phyloP scores from a whole-genome alignment of 1,139 yeast genomes.

The Hansenula lynferdii region DNA sequence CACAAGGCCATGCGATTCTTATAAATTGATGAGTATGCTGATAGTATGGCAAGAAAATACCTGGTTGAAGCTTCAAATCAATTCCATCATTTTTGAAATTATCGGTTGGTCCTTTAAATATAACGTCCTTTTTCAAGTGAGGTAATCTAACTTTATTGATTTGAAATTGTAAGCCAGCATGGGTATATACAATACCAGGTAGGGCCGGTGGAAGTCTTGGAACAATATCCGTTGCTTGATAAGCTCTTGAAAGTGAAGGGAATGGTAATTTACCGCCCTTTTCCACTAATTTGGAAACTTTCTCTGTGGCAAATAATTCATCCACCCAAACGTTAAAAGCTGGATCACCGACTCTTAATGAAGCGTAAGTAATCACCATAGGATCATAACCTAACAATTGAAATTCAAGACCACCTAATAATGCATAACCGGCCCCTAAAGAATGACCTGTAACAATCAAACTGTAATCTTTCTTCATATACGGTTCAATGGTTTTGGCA shows the following conservation, averaged over 20 bases:
- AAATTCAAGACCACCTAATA: slow-evolving; percentile 58
- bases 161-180: slow-evolving; percentile 46
- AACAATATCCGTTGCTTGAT: slow-evolving; percentile 51
- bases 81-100: slow-evolving; percentile 9
- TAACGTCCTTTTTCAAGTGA: slow-evolving; percentile 36
- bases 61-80: slow-evolving; percentile 2
- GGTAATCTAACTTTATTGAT: slow-evolving; percentile 42
- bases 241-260: slow-evolving; percentile 42
- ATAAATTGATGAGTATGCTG: neutral
- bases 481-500: slow-evolving; percentile 24
- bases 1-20: too few relatives aligned
- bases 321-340: slow-evolving; percentile 48
- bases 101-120: slow-evolving; percentile 24
- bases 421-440: slow-evolving; percentile 66
- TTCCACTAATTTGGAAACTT: slow-evolving; percentile 22
- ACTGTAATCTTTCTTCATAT: slow-evolving; percentile 36
- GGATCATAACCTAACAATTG: slow-evolving; percentile 46
- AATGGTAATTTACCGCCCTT: slow-evolving; percentile 24
- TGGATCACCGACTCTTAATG: slow-evolving; percentile 57
- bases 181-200: slow-evolving; percentile 28
- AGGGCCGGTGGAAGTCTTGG: slow-evolving; percentile 52
- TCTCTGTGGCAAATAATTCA: slow-evolving; percentile 34
- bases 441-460: slow-evolving; percentile 64
- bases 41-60: neutral
- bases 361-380: slow-evolving; percentile 51